Conservation (phyloP, 257 asterid species). For the Forsythia suspensa region DNA sequence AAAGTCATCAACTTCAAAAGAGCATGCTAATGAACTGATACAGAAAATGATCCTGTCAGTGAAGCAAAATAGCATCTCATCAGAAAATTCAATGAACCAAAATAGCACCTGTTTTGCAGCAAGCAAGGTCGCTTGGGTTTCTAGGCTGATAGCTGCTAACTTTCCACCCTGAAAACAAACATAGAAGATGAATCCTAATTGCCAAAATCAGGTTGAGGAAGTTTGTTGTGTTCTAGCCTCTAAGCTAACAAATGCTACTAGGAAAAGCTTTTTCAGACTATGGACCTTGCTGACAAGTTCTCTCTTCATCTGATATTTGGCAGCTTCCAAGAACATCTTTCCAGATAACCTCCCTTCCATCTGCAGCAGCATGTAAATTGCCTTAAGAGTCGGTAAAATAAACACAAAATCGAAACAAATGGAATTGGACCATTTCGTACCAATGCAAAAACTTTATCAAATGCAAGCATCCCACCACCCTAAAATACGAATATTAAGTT, state of each 20-base stretch:
- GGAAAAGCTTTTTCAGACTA: constrained; percentile 1
- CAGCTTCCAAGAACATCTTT: constrained; percentile 74
- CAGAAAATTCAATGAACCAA: background rate
- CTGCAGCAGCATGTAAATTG: constrained; percentile 41
- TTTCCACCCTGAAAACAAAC: constrained; percentile 65
- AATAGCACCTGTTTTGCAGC: constrained; percentile 78
- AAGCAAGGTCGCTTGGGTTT: constrained; percentile 67
- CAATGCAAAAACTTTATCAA: constrained; percentile 67
- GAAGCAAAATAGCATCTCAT: background rate
- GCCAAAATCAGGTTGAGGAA: constrained; percentile 5
- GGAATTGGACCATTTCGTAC: constrained; percentile 41
- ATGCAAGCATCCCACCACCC: constrained; percentile 92
- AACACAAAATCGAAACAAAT: constrained; percentile 19
- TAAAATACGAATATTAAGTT: constrained; percentile 31
- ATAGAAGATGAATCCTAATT: constrained; percentile 1
- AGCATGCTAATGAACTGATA: background rate
- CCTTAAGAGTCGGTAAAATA: constrained; percentile 17
- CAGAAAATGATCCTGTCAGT: background rate
- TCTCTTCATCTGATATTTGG: constrained; percentile 71
- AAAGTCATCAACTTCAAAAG: background rate
- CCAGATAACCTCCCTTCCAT: constrained; percentile 76
- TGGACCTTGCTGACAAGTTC: constrained; percentile 71
- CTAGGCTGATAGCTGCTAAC: constrained; percentile 76
- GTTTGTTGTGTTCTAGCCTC: constrained; percentile 5
- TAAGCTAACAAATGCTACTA: constrained; percentile 16